These are phyloP conservation scores for Geoglossum cookeanum DNA, from an alignment of 2,329 filamentous ascomycete species.

Conservation along the genomic window DNA sequence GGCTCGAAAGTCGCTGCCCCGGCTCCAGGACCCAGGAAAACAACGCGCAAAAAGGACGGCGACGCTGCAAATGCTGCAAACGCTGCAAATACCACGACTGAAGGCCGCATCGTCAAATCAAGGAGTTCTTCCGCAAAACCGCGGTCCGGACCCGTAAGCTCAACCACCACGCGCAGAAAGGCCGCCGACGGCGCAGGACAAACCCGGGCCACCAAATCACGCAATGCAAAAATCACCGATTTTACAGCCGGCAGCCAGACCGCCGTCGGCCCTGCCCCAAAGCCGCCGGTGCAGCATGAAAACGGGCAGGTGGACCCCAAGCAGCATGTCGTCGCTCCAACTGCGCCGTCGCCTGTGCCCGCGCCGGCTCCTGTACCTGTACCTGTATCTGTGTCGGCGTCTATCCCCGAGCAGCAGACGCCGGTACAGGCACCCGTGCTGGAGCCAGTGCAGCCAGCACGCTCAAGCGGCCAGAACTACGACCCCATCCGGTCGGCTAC, in stretches of 20 bases:
- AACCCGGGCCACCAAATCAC: background rate
- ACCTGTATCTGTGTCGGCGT: conserved; percentile 10
- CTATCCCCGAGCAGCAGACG: conserved; percentile 5
- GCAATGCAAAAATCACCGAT: background rate
- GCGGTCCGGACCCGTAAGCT: background rate
- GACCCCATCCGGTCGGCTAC: conserved; percentile 73
- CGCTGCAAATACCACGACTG: background rate
- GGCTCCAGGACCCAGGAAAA: background rate
- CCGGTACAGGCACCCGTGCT: conserved; percentile 1
- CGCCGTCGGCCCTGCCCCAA: background rate
- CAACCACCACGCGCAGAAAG: background rate
- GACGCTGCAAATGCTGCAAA: background rate
- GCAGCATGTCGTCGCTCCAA: conserved; percentile 27
- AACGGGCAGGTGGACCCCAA: conserved; percentile 14
- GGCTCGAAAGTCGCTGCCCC: background rate
- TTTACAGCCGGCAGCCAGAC: background rate
- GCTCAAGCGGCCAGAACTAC: conserved; percentile 65
- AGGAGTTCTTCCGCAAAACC: background rate
- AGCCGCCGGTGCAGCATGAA: background rate
- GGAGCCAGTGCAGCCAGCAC: conserved; percentile 15
- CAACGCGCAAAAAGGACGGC: background rate
- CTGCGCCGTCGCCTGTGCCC: conserved; percentile 20
- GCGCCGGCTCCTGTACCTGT: conserved; percentile 8
- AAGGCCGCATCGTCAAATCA: background rate
- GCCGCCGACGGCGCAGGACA: background rate